Base-by-base conservation (phyloP, 2,329 filamentous ascomycete species). In the Colletotrichum gigasporum region DNA sequence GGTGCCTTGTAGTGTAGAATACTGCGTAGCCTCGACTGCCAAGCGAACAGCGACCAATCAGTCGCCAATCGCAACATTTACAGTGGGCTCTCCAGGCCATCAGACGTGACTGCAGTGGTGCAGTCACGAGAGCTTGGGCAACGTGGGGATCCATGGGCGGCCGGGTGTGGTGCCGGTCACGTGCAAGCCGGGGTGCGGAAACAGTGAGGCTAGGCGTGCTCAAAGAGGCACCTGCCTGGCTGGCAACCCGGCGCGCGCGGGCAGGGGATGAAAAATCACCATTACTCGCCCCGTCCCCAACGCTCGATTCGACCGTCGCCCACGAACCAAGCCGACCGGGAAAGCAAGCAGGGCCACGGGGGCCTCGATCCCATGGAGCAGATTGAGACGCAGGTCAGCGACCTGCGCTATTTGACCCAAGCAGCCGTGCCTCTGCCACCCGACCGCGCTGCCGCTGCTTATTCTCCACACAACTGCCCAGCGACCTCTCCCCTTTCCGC, bases 341-440 rank as follows among this genome's bases (percentile, higher is more conserved):
- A 28, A 51, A 50, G 39, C 53, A 37, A 35, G 42, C 14, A 50
- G 20, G 20, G 32, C 61, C 56, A 26, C 32, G 37, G 58, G 57
- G 30, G 44, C 50, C 48, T 65, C 48, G 56, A 65, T 65, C 68
- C 54, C 59, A 86, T 86, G 84, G 83, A 86, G 71, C 83, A 82
- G 72, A 82, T 86, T 69, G 82, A 85, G 71, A 80, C 78, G 61
- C 84, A 86, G 75, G 83, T 80, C 67, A 83, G 80, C 73, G 84
- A 86, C 76, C 74, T 86, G 76, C 82, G 82, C 70, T 85, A 81
- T 70, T 76, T 86, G 70, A 76, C 79, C 30, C 78, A 81, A 71
- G 76, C 77, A 57, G 73, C 74, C 61, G 72, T 76, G 63, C 70
- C 66, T 50, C 60, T 67, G 45, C 68, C 70, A 55, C 63, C 69